Evolutionary conservation across 345 rosid genomes (phyloP).

Genomic region (Brassica incana): DNA sequence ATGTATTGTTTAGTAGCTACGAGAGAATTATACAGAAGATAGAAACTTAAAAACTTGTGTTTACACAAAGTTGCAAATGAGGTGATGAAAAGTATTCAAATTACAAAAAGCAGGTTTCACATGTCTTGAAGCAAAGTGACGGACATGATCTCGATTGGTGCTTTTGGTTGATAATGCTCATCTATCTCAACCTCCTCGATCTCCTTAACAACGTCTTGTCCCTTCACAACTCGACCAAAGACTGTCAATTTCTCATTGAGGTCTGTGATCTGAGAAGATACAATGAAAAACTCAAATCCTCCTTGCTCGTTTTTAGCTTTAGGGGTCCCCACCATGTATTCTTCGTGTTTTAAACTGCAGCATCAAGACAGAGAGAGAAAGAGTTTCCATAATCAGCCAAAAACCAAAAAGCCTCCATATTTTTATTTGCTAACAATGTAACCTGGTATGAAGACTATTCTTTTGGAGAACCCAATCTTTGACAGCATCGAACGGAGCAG

Average conservation of each 20-base stretch:
- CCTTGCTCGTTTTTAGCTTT: slow-evolving; percentile 48
- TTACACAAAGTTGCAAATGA: slow-evolving; percentile 2
- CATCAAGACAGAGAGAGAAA: slow-evolving; percentile 17
- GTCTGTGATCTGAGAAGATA: slow-evolving; percentile 62
- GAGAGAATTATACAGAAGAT: not conserved
- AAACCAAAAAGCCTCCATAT: slow-evolving; percentile 2
- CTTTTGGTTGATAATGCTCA: slow-evolving; percentile 74
- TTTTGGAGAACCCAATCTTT: slow-evolving; percentile 64
- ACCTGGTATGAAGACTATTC: slow-evolving; percentile 49
- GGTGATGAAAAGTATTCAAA: slow-evolving; percentile 1
- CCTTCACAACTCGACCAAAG: slow-evolving; percentile 61
- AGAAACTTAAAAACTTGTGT: not conserved
- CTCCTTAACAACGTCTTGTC: slow-evolving; percentile 73
- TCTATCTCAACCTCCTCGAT: slow-evolving; percentile 90
- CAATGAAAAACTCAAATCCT: slow-evolving; percentile 65
- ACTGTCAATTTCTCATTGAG: slow-evolving; percentile 60
- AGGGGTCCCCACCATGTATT: slow-evolving; percentile 70
- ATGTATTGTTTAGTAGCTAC: not conserved
- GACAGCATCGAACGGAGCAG: slow-evolving; percentile 37
- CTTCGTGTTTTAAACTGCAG: slow-evolving; percentile 60
- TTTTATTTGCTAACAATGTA: not conserved
- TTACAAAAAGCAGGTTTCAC: slow-evolving; percentile 5
- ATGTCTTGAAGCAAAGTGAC: slow-evolving; percentile 59
- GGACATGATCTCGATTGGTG: slow-evolving; percentile 55
- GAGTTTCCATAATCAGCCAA: not conserved